Conservation (phyloP, 1,284 basidiomycete genomes). For the Peniophora sp. region DNA sequence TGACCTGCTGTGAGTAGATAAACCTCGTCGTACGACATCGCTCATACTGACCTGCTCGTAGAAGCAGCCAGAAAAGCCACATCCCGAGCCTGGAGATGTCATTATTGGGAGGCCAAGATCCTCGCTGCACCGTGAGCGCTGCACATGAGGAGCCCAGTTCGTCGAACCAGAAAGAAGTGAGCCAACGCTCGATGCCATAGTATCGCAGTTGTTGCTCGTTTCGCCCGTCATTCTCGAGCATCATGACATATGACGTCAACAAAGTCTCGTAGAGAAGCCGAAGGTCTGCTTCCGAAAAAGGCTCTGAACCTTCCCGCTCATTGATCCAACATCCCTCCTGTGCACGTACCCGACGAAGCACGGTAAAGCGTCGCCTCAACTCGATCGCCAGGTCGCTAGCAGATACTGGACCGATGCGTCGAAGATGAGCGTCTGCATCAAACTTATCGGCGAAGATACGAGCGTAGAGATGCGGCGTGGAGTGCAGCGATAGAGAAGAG, state of each 20-base stretch:
- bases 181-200: constrained; percentile 27
- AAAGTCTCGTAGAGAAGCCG: constrained; percentile 25
- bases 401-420: constrained; percentile 18
- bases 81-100: constrained; percentile 26
- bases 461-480: constrained; percentile 15
- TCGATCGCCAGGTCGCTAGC: constrained; percentile 23
- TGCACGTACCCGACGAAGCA: constrained; percentile 44
- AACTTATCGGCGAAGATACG: constrained; percentile 16
- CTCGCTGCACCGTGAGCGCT: constrained; percentile 16
- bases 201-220: constrained; percentile 38
- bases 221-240: constrained; percentile 48
- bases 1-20: constrained; percentile 5
- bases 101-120: constrained; percentile 25
- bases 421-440: constrained; percentile 13
- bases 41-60: constrained; percentile 44
- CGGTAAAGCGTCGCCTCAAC: constrained; percentile 41
- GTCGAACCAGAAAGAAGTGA: constrained; percentile 29
- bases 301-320: constrained; percentile 11
- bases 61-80: constrained; percentile 42
- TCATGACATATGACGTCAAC: constrained; percentile 45
- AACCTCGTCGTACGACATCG: constrained; percentile 3
- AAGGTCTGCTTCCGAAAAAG: constrained; percentile 25
- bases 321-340: constrained; percentile 25
- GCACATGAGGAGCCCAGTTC: constrained; percentile 25
- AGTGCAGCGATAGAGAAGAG: constrained; percentile 6